A percentile compares a stretch with the other conserved stretches of the same genome.
Evolutionary conservation across 2,329 filamentous ascomycete species (phyloP).

Genomic region (Sarocladium kiliense): DNA sequence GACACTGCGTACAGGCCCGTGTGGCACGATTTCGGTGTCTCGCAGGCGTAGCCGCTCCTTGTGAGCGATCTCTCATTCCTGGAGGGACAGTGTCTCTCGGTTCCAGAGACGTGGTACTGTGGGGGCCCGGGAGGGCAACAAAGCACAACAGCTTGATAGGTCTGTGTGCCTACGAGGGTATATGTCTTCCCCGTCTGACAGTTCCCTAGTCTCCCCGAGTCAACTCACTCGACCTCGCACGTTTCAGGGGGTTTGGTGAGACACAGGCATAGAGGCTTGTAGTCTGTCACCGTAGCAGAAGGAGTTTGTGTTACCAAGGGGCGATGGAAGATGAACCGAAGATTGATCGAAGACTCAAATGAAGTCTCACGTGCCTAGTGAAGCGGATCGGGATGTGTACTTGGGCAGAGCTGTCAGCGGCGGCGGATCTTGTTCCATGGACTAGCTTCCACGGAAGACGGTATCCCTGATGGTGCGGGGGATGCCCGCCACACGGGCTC

Average conservation of each 20-base stretch:
- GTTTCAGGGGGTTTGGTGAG: too few species aligned
- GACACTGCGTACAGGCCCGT: conserved; percentile 10
- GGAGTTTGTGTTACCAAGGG: too few species aligned
- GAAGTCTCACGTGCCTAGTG: too few species aligned
- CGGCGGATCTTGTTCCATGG: too few species aligned
- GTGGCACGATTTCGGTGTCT: conserved; percentile 11
- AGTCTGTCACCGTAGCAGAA: too few species aligned
- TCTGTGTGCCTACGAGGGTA: neutral
- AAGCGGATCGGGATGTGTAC: too few species aligned
- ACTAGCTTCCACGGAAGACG: neutral
- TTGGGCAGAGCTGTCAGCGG: too few species aligned
- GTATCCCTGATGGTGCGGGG: neutral
- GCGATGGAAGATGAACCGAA: too few species aligned
- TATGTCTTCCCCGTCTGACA: neutral
- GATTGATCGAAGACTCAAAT: too few species aligned
- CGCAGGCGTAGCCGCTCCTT: neutral
- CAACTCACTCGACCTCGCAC: too few species aligned
- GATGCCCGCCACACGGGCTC: neutral
- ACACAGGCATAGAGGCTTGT: too few species aligned
- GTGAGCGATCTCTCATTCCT: neutral
- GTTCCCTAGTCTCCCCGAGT: too few species aligned
- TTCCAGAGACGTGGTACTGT: neutral
- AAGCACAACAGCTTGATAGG: neutral
- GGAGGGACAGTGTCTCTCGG: neutral
- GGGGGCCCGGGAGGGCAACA: neutral